Base-by-base conservation (phyloP, 345 rosid genomes). In the Hibiscus trionum region DNA sequence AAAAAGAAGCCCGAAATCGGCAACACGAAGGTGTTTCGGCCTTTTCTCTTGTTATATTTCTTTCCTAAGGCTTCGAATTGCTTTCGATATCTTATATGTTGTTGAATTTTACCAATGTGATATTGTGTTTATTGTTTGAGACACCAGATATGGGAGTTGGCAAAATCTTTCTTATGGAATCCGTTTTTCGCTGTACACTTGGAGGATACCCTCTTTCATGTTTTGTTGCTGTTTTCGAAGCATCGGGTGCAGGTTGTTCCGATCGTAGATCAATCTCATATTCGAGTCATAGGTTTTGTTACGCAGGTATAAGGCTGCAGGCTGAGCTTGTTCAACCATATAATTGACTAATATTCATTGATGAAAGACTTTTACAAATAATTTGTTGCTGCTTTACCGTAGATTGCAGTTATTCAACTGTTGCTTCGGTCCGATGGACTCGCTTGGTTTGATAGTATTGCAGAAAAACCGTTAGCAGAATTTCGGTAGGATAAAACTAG, bases 381-480 rank as follows among this genome's bases (percentile, higher is more conserved):
- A 67, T 14, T 49, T 67, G 15, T 49, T 47, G 58, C 58, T 44
- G 17, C 1, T 57, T 49, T 14, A 26, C 8, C 14, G 8, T 49
- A 67, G 71, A 67, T 15, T 47, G 71, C 71, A 47, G 24, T 67
- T 26, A 26, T 49, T 39, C 71, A 67, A 67, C 17, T 67, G 66
- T 73, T 82, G 69, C 86, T 84, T 74, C 82, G 61, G 63, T 82
- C 85, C 3, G 71, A 77, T 58, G 87, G 84, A 62, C 74, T 84
- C n/a, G 82, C 77, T 49, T 84, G 86, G 85, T 84, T 84, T 15
- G 86, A 86, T 14, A 11, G 76, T 31, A 79, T 84, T 16, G 84
- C 82, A 70, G 82, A 77, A 33, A 84, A 74, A 47, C 67, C 82
- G 35, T 35, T 84, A 52, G 74, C 82, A 0, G 76, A 80, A 14